Evolutionary conservation across 2,329 filamentous ascomycete species (phyloP), one percentile per base, ranked within the genome.

Genomic region (Arthrinium phaeospermum): DNA sequence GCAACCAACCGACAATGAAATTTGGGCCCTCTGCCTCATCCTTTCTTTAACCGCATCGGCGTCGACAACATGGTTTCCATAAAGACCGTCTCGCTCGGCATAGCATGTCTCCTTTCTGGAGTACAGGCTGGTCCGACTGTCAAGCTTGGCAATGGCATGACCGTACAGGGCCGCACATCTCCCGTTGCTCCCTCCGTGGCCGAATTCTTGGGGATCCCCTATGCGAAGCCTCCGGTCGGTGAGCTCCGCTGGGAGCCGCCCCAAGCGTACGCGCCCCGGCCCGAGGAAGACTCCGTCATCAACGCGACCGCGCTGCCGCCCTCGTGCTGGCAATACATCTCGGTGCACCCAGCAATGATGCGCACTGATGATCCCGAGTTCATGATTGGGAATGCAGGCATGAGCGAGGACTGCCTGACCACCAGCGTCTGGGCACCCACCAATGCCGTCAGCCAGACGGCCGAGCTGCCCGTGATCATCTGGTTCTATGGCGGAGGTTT

Each of bases 401-500:
- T 71, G 47, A 73, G 47, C 72, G 72, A 73, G 69, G 70, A 70
- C 19, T 70, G 68, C n/a, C 68, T 70, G 30, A 70, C 46, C 14
- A 53, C 49, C 46, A 70, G 68, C 37, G 68, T 70, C 30, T 70
- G 46, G 46, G 47, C 27, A n/a, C 68, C 68, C 19, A n/a, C 46
- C 30, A 16, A 51, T 5, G 37, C 27, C 68, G 49, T 51, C 8
- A 10, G 41, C 46, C 24, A 70, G 68, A 30, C 72, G 10, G 24
- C 67, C 13, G 57, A 64, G 6, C 34, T 71, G 61, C 61, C 70
- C 57, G 70, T 71, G 19, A 41, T 68, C 19, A 46, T 71, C 44
- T 71, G 53, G 45, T 46, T 71, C n/a, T 67, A 64, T 7, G 85
- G 84, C 22, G 85, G 85, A 45, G 81, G 81, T 1, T 85, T 84